These are phyloP conservation scores for Colletotrichum sp. DNA, from an alignment of 2,329 filamentous ascomycete species.

Conservation along the genomic window DNA sequence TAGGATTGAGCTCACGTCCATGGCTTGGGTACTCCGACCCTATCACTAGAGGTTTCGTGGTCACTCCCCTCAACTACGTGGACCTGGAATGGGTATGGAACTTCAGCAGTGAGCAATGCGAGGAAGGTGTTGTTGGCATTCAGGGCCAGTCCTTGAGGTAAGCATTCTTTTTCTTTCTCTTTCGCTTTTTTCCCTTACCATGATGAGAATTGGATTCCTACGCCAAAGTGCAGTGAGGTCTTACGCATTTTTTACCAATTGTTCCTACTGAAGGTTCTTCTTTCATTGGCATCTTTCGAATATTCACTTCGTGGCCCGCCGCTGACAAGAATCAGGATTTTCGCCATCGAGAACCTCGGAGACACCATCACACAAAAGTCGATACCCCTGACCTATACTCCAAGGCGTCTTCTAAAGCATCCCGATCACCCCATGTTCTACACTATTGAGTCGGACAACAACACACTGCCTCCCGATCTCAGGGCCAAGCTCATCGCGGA, in stretches of 20 bases:
- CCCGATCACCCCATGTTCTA: slow-evolving; percentile 91
- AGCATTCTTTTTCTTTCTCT: slow-evolving; percentile 34
- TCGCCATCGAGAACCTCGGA: slow-evolving; percentile 85
- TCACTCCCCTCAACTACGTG: slow-evolving; percentile 89
- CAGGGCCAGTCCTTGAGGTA: slow-evolving; percentile 89
- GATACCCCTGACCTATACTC: slow-evolving; percentile 88
- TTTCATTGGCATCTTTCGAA: not conserved
- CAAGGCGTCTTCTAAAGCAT: slow-evolving; percentile 84
- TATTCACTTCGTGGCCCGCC: slow-evolving; percentile 16
- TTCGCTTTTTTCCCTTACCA: slow-evolving; percentile 34
- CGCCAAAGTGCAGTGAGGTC: slow-evolving; percentile 60
- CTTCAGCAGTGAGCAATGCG: slow-evolving; percentile 93
- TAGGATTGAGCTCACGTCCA: slow-evolving; percentile 91
- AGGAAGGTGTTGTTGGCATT: slow-evolving; percentile 92
- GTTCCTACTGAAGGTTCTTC: slow-evolving; percentile 84
- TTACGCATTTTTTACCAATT: slow-evolving; percentile 75
- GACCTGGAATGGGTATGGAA: slow-evolving; percentile 94
- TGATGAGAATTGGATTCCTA: slow-evolving; percentile 73
- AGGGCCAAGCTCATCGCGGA: slow-evolving; percentile 77
- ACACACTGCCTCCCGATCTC: slow-evolving; percentile 83
- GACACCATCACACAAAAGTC: slow-evolving; percentile 87
- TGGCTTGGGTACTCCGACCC: slow-evolving; percentile 95
- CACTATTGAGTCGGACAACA: slow-evolving; percentile 91
- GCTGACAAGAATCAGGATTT: slow-evolving; percentile 68
- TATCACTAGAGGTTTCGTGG: slow-evolving; percentile 85